Base-by-base conservation (phyloP, 2,329 filamentous ascomycete species). In the Ploettnerulaceae sp. region DNA sequence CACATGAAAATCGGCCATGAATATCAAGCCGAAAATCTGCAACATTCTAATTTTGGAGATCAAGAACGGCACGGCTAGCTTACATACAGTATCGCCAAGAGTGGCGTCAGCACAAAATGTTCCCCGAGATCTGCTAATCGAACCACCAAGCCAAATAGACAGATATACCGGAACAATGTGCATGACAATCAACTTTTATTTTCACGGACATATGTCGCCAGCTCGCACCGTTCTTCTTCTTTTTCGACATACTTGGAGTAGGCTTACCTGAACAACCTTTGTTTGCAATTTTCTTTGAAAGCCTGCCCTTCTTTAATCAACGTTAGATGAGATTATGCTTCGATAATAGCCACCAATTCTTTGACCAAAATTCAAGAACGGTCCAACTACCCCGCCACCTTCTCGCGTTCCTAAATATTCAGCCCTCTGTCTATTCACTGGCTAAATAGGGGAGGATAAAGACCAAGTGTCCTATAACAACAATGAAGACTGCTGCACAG, bases 401-500 rank as follows among this genome's bases (percentile, higher is more conserved):
- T 42, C 26, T 47, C 20, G 47, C 21, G 28, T 17, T 32, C 31
- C 20, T 26, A 18, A 31, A 26, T 42, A 42, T 42, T 44, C 35
- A 31, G 31, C 33, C 28, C 28, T 43, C 28, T 53, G 47, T 48
- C 42, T 55, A 51, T 51, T 33, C 32, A 43, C 40, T 26, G 22
- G 36, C 22, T 44, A 25, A 40, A 37, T 36, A 33, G 22, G 21
- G 20, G 14, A 50, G 48, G 47, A 45, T 49, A 52, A 54, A 51
- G 51, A 43, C 47, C 48, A 48, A 42, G 38, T 46, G 55, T 55
- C 52, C 49, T 51, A 21, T 50, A 35, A 50, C 37, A 57, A 47
- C 29, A n/a, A 80, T 80, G 77, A 73, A 70, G 57, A 65, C 71
- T 47, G 73, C 75, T 44, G 69, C 73, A 48, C 71, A 71, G 54